Evolutionary conservation across 331 rosid genomes (phyloP), one percentile per base, ranked within the genome.

Genomic region (Phaseolus coccineus): DNA sequence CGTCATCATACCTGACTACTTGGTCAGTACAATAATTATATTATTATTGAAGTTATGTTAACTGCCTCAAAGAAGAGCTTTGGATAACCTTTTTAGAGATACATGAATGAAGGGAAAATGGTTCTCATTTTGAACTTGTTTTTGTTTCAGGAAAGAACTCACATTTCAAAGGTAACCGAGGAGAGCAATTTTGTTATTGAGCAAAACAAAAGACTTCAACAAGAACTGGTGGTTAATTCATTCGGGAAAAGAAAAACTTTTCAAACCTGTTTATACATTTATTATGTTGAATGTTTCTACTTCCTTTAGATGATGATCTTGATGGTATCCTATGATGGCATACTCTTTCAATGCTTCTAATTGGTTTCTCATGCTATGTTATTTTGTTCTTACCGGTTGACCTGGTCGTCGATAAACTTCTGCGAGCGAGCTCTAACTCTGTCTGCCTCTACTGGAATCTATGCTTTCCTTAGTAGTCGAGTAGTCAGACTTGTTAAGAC

Each of bases 181-280:
- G 97, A 94, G 91, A 91, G 83, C 88, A 88, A 71, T 67, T 80
- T 85, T 74, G 67, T 80, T 31, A 12, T 87, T 75, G 91, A 90
- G 82, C 97, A 88, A 90, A 89, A 81, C 72, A 90, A 66, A 77
- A 89, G 79, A 87, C 97, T 94, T 78, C 94, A 80, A 71, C 91
- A 91, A 83, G 97, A 91, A 71, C 73, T 94, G 93, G 98, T 79
- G 79, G 7, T 19, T 19, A 48, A 35, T 40, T 71, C 79, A 48
- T 71, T 37, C 50, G 0, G 40, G 0, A 8, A 48, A 10, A 48
- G 14, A 19, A 40, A 15, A 48, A 9, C 15, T 71, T 57, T 64
- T 84, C 35, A n/a, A 39, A 15, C 35, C 47, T 69, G 47, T n/a
- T 64, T 22, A 42, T 22, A 33, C 30, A 1, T 4, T 2, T 47